Evolutionary conservation across 2,329 filamentous ascomycete genomes (phyloP), one percentile per base, ranked within the genome.

Genomic region (Penicillium carneum): DNA sequence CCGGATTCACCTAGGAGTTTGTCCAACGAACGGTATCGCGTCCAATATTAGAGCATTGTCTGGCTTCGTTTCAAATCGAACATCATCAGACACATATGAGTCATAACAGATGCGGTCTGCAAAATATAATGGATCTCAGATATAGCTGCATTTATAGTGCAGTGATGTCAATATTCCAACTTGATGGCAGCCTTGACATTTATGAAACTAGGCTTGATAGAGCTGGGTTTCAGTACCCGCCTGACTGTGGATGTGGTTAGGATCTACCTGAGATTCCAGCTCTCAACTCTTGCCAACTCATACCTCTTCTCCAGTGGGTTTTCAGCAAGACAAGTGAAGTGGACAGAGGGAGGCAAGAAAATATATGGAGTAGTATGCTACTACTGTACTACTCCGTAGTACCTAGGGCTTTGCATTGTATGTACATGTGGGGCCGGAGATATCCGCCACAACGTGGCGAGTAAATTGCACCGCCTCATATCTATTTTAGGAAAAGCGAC

Each of bases 391-490:
- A 31, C 16, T 31, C 16, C n/a, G 1, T 23, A 34, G 18, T 45
- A 14, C n/a, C 10, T 46, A 47, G 38, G 14, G 41, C 16, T 34
- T 45, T 29, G 14, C 29, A 34, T 20, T 20, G 20, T 26, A 34
- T 20, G 29, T 18, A 7, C n/a, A 50, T 47, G 57, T 59, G 51
- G 57, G 33, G 29, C 50, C 57, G 57, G 51, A 60, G 20, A 56
- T 45, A 48, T 38, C 57, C 45, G 57, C 57, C 57, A 60, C 57
- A 56, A 56, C 48, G 57, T 60, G 57, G 57, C 57, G 31, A 41
- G 36, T 33, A 31, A 12, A 1, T 1, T 34, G 57, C 57, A 60
- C 57, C 38, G 57, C 57, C 57, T 38, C 57, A 38, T 31, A 16
- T 36, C 57, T 60, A 60, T 60, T 60, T 60, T 56, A 31, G 57